Evolutionary conservation across 2,329 filamentous ascomycete genomes (phyloP), one percentile per base, ranked within the genome.

Genomic region (Penicillium sp.): DNA sequence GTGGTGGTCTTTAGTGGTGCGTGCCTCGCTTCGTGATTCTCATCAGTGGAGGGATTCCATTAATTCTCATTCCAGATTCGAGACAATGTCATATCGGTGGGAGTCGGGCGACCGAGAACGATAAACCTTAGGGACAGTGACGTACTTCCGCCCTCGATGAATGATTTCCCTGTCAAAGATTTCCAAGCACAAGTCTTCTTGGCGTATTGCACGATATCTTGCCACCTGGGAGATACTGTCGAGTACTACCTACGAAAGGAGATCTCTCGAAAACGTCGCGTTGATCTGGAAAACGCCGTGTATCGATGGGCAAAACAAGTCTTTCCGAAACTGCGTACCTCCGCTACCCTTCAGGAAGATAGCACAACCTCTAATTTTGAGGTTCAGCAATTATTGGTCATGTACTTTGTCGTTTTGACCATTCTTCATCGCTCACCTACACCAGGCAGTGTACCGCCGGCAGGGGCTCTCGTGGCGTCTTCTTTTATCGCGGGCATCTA

Each of bases 1-100:
- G n/a, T 77, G 74, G 74, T 77, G 74, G 75, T 73, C 72, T 21
- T 53, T 77, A 2, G 72, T 76, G 7, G 72, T 74, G 44, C 60
- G 70, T 52, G 15, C 23, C 1, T 13, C 9, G 31, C 13, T 29
- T 6, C 1, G 33, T 18, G 49, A 13, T 6, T 16, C 10, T 15
- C 3, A 4, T 23, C 7, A 7, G 24, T 26, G 10, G 1, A 29
- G 8, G 8, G 28, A 43, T 16, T 51, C 58, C 38, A 53, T 31
- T 21, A 21, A 41, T 43, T 9, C 6, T 31, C 41, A 42, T 10
- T 8, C 6, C 33, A 70, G 69, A 61, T 67, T n/a, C 66, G 68
- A 38, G 74, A 76, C 52, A 69, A 67, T 55, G 58, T 76, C 23
- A 75, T 75, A 33, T 74, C 73, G 15, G 70, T 71, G 15, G 72